Base-by-base conservation (phyloP, 2,329 filamentous ascomycete genomes). In the Botrytis galanthina region DNA sequence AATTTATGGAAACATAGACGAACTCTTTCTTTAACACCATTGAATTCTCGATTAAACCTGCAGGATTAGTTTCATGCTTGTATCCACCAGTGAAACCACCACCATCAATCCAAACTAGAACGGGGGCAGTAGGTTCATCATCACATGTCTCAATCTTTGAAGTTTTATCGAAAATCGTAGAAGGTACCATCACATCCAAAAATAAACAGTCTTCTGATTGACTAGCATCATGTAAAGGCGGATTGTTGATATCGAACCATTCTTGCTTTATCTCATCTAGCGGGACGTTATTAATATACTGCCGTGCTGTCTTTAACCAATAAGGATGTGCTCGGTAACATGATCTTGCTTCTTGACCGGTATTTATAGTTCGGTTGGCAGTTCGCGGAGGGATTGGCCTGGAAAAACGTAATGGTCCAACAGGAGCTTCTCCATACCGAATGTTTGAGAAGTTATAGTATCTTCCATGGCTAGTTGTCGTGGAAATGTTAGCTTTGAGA, bases 181-280 rank as follows among this genome's bases (percentile, higher is more conserved):
- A 78, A 4, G 86, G 85, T 5, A 83, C 82, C 71, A 82, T 81
- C 6, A 87, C 82, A 75, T 86, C 85, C 9, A 87, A 76, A 74
- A 85, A 86, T 14, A 84, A 78, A 74, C 85, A 87, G 73, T 86
- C 85, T 76, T 87, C 85, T 22, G 59, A 62, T 62, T 62, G 59
- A 39, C 35, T 39, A 16, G 35, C 22, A 39, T 62, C 59, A 39
- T 62, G 59, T 10, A 4, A 39, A 26, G 59, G 59, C n/a, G 59
- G 35, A 39, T 62, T 62, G 22, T 62, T 39, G 22, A 62, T 62
- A n/a, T 39, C 59, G 7, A 62, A 62, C 35, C 10, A 39, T 6
- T 35, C 35, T 39, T 6, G 59, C 22, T 62, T 62, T 22, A 62
- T 62, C 37, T 62, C 35, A 18, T 39, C 35, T 10, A n/a, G 26